phyloP scores from a whole-genome alignment of 1,139 yeast genomes.

The Lodderomyces jiufengensis region DNA sequence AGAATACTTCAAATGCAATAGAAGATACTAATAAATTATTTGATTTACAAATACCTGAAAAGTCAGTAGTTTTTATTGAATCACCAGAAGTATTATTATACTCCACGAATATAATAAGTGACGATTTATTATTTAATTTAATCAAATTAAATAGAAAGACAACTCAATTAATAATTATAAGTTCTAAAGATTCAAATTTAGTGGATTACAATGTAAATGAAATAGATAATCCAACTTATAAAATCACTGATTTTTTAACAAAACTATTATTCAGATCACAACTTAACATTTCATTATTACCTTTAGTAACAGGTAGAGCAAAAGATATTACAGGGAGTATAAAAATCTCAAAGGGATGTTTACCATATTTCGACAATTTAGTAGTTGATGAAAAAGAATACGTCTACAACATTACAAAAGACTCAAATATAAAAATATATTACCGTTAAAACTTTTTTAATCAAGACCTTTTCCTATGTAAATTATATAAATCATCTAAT shows the following conservation, averaged over 20 bases:
- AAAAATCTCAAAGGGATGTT: slow-evolving; percentile 52
- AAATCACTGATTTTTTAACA: slow-evolving; percentile 43
- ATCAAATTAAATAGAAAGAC: slow-evolving; percentile 33
- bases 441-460: slow-evolving; percentile 28
- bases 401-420: slow-evolving; percentile 58
- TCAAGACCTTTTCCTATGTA: slow-evolving; percentile 36
- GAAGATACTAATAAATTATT: slow-evolving; percentile 21
- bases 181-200: slow-evolving; percentile 36
- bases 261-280: slow-evolving; percentile 51
- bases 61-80: slow-evolving; percentile 39
- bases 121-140: slow-evolving; percentile 33
- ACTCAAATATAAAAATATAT: slow-evolving; percentile 43
- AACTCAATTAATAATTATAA: slow-evolving; percentile 32
- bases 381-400: slow-evolving; percentile 59
- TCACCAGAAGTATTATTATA: slow-evolving; percentile 49
- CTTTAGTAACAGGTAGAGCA: slow-evolving; percentile 78
- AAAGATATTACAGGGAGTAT: slow-evolving; percentile 76
- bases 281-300: slow-evolving; percentile 52
- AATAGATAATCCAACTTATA: slow-evolving; percentile 24
- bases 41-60: slow-evolving; percentile 16
- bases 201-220: slow-evolving; percentile 27
- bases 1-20: slow-evolving; percentile 19
- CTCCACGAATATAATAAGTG: slow-evolving; percentile 33
- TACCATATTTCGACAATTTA: slow-evolving; percentile 20
- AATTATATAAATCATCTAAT: slow-evolving; percentile 68